Conservation (phyloP, 805 yeast genomes). For the Wickerhamomyces kurtzmanii region DNA sequence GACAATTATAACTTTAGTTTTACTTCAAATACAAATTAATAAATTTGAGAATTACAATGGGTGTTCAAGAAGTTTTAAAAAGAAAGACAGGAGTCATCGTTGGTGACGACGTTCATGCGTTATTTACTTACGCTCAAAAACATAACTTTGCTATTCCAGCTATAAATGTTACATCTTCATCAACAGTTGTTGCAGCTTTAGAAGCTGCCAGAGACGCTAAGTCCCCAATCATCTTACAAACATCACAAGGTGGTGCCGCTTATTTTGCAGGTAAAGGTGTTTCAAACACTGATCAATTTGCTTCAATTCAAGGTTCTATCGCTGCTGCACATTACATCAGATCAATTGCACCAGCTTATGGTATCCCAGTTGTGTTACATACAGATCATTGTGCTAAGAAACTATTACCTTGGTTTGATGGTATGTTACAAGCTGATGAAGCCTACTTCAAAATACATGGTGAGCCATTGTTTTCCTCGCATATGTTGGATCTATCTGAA, state of each 20-base stretch:
- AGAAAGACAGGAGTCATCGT: conserved; percentile 97
- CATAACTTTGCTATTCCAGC: conserved; percentile 97
- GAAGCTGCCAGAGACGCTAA: conserved; percentile 95
- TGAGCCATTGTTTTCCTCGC: conserved; percentile 96
- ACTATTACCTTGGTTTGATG: conserved; percentile 97
- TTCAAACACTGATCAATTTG: conserved; percentile 83
- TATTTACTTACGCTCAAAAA: conserved; percentile 88
- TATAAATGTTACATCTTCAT: conserved; percentile 95
- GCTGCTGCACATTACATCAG: conserved; percentile 99
- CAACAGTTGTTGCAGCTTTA: conserved; percentile 93
- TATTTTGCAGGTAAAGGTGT: conserved; percentile 99
- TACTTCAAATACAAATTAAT: too few relatives aligned
- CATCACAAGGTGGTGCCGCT: conserved; percentile 99
- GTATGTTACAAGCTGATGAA: conserved; percentile 96
- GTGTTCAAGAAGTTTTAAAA: conserved; percentile 64
- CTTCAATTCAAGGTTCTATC: conserved; percentile 88
- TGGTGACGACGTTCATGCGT: conserved; percentile 85
- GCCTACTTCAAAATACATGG: conserved; percentile 79
- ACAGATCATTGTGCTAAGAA: conserved; percentile 99
- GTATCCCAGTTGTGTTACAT: conserved; percentile 94
- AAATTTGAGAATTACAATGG: conserved; percentile 29
- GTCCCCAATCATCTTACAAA: conserved; percentile 93
- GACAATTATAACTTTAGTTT: too few relatives aligned
- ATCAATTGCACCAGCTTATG: conserved; percentile 92
- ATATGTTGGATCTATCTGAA: conserved; percentile 97